phyloP scores from a whole-genome alignment of 148 eudicot genomes.

The Camellia granthamiana region DNA sequence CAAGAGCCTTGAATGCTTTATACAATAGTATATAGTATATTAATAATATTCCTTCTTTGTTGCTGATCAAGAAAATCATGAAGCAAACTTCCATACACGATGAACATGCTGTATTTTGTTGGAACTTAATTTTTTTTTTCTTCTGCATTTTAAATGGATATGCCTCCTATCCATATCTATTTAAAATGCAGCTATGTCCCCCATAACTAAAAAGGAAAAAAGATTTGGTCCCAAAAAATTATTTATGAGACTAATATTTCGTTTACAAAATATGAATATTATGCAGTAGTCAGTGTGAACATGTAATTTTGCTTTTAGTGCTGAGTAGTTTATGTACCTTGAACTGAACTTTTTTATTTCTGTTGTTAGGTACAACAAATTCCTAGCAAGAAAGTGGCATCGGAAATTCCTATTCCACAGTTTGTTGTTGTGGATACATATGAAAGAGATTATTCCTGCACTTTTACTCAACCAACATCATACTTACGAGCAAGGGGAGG shows the following conservation, averaged over 20 bases:
- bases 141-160: not conserved
- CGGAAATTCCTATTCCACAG: slow-evolving; percentile 92
- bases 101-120: not conserved
- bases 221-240: not conserved
- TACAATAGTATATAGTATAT: too few species aligned
- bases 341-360: not conserved
- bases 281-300: too few species aligned
- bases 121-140: too few species aligned
- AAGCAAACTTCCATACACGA: slow-evolving; percentile 2
- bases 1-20: too few species aligned
- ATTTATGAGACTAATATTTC: too few species aligned
- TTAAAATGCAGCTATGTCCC: too few species aligned
- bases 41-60: too few species aligned
- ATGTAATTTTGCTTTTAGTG: not conserved
- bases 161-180: not conserved
- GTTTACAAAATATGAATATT: not conserved
- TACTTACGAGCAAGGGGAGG: slow-evolving; percentile 98
- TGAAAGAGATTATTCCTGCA: slow-evolving; percentile 89
- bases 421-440: slow-evolving; percentile 82
- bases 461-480: slow-evolving; percentile 75
- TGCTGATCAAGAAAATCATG: not conserved
- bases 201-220: not conserved
- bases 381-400: slow-evolving; percentile 61
- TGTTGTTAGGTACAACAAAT: slow-evolving; percentile 61
- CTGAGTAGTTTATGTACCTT: not conserved